Conservation (phyloP, 2,329 filamentous ascomycete genomes). For the Botrytis hyacinthi region DNA sequence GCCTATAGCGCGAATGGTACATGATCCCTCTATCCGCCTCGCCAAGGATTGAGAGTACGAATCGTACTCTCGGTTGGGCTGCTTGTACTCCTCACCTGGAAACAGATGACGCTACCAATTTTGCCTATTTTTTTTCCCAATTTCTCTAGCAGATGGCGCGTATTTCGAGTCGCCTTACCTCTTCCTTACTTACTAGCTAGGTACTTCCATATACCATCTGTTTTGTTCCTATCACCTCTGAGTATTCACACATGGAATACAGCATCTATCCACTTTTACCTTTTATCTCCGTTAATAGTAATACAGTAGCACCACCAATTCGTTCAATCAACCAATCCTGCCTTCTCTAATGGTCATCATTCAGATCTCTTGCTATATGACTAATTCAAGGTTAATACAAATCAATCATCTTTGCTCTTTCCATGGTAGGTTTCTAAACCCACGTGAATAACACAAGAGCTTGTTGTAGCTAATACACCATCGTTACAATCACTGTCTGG, state of each 20-base stretch:
- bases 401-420: not conserved
- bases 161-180: constrained; percentile 1
- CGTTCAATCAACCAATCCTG: constrained; percentile 2
- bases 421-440: not conserved
- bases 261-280: constrained; percentile 4
- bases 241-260: not conserved
- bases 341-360: constrained; percentile 13
- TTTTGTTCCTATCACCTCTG: not conserved
- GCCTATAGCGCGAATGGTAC: not conserved
- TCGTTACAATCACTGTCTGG: not conserved
- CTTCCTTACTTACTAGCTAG: not conserved
- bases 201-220: not conserved
- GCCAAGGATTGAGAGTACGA: not conserved
- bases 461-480: not conserved
- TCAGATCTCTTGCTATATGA: constrained; percentile 4
- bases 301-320: not conserved
- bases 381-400: constrained; percentile 6
- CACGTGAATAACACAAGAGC: constrained; percentile 4
- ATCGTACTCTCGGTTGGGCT: not conserved
- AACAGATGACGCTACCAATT: not conserved
- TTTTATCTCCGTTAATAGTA: not conserved
- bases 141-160: not conserved
- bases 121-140: not conserved
- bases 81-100: not conserved
- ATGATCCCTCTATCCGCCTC: not conserved